Evolutionary conservation across 2,329 filamentous ascomycete genomes (phyloP).

Genomic region (Lomentospora prolificans): DNA sequence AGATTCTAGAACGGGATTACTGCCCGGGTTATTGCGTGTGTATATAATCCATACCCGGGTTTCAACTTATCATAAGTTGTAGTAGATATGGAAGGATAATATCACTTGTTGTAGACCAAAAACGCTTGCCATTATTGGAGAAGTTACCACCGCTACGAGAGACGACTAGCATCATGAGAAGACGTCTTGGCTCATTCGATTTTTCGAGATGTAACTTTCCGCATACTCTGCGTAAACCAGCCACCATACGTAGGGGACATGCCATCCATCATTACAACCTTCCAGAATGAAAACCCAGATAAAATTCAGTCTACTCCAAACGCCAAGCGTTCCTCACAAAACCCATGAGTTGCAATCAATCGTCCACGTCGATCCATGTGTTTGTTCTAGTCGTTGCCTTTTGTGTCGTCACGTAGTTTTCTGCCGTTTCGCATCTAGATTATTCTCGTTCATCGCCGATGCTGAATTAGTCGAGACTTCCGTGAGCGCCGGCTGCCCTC

Average conservation of each 20-base stretch:
- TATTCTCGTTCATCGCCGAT: slow-evolving; percentile 15
- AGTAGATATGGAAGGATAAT: neutral
- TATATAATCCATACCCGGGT: neutral
- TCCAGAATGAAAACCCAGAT: too few species aligned
- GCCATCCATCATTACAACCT: too few species aligned
- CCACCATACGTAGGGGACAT: too few species aligned
- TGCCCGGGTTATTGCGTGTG: neutral
- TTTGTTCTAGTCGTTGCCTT: too few species aligned
- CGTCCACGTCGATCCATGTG: too few species aligned
- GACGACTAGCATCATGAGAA: too few species aligned
- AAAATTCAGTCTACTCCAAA: too few species aligned
- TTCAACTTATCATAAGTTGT: neutral
- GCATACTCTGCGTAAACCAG: too few species aligned
- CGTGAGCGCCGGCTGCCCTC: slow-evolving; percentile 33
- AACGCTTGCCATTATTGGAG: neutral
- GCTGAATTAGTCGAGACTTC: slow-evolving; percentile 39
- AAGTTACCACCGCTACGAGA: too few species aligned
- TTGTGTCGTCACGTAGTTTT: slow-evolving; percentile 32
- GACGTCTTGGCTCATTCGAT: neutral
- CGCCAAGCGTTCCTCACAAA: too few species aligned
- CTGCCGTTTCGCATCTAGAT: slow-evolving; percentile 41
- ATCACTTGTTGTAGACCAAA: neutral
- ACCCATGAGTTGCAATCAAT: neutral
- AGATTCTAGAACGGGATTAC: neutral
- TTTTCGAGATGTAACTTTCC: neutral